Conservation (phyloP, 768 basidiomycete genomes). For the Lactarius deliciosus region DNA sequence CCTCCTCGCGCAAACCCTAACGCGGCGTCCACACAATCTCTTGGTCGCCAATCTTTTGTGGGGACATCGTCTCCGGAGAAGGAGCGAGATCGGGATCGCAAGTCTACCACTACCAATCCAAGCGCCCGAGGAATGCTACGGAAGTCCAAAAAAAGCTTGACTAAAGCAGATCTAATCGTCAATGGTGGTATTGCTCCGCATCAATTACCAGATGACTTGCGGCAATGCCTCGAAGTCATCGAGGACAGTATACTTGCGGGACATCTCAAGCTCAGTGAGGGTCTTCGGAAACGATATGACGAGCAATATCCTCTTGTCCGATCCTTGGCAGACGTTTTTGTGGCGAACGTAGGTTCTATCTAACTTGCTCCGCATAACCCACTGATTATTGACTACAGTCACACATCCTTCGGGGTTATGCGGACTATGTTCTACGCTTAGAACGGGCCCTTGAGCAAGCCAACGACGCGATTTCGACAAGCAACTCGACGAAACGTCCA, state of each 20-base stretch:
- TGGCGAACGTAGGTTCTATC: slow-evolving; percentile 67
- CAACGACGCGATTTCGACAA: slow-evolving; percentile 68
- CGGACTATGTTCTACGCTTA: slow-evolving; percentile 90
- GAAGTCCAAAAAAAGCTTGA: slow-evolving; percentile 66
- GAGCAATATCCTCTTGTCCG: slow-evolving; percentile 95
- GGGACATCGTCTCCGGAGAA: slow-evolving; percentile 44
- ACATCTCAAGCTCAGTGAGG: slow-evolving; percentile 81
- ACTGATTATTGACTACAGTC: slow-evolving; percentile 52
- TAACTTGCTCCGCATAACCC: slow-evolving; percentile 15
- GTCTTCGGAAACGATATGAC: slow-evolving; percentile 86
- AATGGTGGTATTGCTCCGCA: slow-evolving; percentile 63
- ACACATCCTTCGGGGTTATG: slow-evolving; percentile 91
- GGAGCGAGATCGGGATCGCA: slow-evolving; percentile 39
- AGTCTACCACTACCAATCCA: slow-evolving; percentile 43
- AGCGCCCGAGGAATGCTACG: slow-evolving; percentile 51
- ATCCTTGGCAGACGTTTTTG: slow-evolving; percentile 94
- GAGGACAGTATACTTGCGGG: slow-evolving; percentile 86
- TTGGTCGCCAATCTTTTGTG: slow-evolving; percentile 65
- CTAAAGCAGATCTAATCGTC: slow-evolving; percentile 42
- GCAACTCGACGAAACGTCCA: slow-evolving; percentile 66
- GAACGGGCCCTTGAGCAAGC: slow-evolving; percentile 88
- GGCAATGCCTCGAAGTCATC: slow-evolving; percentile 82
- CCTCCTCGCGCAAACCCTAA: slow-evolving; percentile 54
- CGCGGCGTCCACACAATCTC: slow-evolving; percentile 67
- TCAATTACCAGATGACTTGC: slow-evolving; percentile 84